A percentile compares a stretch with the other conserved stretches of the same genome.
Conservation (phyloP, 768 basidiomycete genomes). For the Crepidotus variabilis region DNA sequence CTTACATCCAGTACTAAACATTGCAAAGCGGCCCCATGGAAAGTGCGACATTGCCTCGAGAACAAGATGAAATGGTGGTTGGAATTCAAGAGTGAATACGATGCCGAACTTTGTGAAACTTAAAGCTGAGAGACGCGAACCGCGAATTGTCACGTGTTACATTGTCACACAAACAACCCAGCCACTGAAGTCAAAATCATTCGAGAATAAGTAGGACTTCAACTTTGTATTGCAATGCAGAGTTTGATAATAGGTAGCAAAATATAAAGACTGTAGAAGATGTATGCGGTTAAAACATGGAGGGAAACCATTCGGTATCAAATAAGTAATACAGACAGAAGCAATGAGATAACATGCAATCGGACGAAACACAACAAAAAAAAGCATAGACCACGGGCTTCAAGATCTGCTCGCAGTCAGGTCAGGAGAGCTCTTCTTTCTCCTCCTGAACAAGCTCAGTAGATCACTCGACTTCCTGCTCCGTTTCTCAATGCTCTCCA, state of each 20-base stretch:
- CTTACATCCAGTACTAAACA: slow-evolving; percentile 6
- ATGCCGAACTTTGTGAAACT: no score
- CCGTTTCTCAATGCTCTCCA: slow-evolving; percentile 62
- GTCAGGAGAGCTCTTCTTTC: slow-evolving; percentile 14
- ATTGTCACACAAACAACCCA: no score
- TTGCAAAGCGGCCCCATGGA: slow-evolving; percentile 51
- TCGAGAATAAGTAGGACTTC: no score
- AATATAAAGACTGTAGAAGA: slow-evolving; percentile 2
- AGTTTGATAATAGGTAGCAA: neutral
- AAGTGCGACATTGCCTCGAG: slow-evolving; percentile 39
- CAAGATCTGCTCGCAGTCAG: neutral
- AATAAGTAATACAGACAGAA: no score
- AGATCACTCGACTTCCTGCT: slow-evolving; percentile 51
- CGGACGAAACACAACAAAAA: no score
- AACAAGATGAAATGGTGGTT: neutral
- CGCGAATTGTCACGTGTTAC: neutral
- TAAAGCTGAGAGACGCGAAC: neutral
- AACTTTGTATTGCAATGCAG: neutral
- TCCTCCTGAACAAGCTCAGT: slow-evolving; percentile 40
- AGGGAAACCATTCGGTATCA: no score
- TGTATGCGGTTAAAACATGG: no score
- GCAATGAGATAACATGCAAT: no score
- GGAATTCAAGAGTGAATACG: no score
- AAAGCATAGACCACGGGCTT: slow-evolving; percentile 1
- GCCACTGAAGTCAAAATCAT: no score